These are phyloP conservation scores for Kazachstania martiniae DNA, from an alignment of 805 yeast species.

Conservation along the genomic window DNA sequence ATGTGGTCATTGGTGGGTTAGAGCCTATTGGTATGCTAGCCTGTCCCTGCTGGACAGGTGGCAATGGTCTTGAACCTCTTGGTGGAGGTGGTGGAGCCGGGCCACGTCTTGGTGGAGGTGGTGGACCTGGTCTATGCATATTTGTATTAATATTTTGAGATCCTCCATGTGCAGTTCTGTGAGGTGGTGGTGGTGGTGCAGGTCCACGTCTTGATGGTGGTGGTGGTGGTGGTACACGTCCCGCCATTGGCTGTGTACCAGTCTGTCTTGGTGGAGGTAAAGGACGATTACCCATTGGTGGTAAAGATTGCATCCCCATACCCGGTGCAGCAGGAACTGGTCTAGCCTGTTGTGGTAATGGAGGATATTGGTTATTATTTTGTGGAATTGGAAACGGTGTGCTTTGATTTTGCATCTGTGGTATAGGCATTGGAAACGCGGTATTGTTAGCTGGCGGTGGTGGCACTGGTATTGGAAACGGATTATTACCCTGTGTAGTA, in stretches of 20 bases:
- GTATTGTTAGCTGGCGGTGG: constrained; percentile 5
- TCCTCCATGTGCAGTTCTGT: too few relatives aligned
- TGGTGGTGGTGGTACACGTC: constrained; percentile 10
- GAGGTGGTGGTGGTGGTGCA: constrained; percentile 25
- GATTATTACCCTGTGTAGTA: constrained; percentile 3
- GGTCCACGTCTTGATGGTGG: constrained; percentile 26
- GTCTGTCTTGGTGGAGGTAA: constrained; percentile 9
- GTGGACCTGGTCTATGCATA: constrained; percentile 8
- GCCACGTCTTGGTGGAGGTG: constrained; percentile 6
- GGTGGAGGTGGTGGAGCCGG: constrained; percentile 11
- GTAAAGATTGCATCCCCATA: constrained; percentile 12
- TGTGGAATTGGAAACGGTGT: constrained; percentile 1
- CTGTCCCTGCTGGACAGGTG: constrained; percentile 1
- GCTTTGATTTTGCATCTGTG: constrained; percentile 1
- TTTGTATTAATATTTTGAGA: constrained; percentile 6
- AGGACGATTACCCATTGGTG: constrained; percentile 9
- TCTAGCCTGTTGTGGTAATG: constrained; percentile 2
- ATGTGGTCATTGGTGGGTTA: constrained; percentile 4
- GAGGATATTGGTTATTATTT: neutral
- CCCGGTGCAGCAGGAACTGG: constrained; percentile 16
- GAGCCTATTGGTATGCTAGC: too few relatives aligned
- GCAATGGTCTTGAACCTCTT: constrained; percentile 5
- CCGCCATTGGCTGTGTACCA: constrained; percentile 1
- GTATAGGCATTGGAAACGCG: constrained; percentile 3
- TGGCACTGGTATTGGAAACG: constrained; percentile 6